Base-by-base conservation (phyloP, 2,329 filamentous ascomycete species). In the Colletotrichum sp. region DNA sequence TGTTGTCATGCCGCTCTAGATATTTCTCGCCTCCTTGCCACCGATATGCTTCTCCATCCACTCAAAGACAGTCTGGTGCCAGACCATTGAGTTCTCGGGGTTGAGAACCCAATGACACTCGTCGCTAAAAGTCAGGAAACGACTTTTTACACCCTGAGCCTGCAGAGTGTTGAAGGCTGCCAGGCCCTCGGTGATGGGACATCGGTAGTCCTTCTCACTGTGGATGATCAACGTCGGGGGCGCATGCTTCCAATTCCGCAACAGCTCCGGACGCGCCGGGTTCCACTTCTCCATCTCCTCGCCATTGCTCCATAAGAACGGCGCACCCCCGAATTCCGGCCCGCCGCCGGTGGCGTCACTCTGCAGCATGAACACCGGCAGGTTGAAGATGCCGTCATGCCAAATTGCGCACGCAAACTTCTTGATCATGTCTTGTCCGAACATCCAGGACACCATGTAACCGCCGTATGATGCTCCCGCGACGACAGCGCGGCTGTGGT, bases 161-260 rank as follows among this genome's bases (percentile, higher is more conserved):
- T 96, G 94, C 30, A 96, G 85, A 2, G 93, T 90, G 76, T 95
- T 94, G 83, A 96, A 96, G 0, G 92, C 90, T 0, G 92, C 90
- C 32, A 96, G 83, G 0, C 94, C 94, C 81, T 86, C 84, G 0
- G 84, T 84, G 6, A 85, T 75, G 7, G 84, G 81, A 68, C 79
- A 82, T 8, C 93, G 88, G 79, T 93, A 95, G 81, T 96, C 94
- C 58, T 91, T 86, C 77, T 93, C 92, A 77, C 89, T 92, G 84
- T 95, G 94, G 52, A 96, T 92, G 74, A 96, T 89, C 52, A 96
- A 86, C 79, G 94, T 93, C 7, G 94, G 94, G 3, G 93, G 84
- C 16, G 84, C 85, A 77, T 79, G 92, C 6, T 86, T 83, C 92
- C 94, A 96, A 73, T 93, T 88, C 18, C 86, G 80, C 61, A 91